phyloP scores from a whole-genome alignment of 371 early-diverging fungal species.

The Circinella minor region DNA sequence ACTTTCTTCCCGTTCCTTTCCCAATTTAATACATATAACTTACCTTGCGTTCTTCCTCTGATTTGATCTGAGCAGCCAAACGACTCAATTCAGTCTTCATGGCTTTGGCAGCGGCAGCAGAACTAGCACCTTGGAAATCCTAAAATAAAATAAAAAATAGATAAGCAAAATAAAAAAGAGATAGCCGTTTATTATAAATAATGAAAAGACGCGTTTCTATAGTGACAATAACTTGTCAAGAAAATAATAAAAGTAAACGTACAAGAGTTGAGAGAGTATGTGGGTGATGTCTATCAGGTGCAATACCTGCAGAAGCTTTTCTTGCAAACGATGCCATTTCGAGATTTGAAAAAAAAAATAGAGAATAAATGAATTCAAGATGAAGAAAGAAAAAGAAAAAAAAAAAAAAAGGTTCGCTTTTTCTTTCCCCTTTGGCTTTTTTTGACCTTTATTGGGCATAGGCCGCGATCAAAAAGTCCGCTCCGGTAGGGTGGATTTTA shows the following conservation, averaged over 20 bases:
- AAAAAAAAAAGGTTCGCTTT: not conserved
- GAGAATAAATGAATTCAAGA: constrained; percentile 2
- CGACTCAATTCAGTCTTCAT: constrained; percentile 68
- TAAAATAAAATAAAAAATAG: constrained; percentile 15
- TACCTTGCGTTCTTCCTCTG: constrained; percentile 64
- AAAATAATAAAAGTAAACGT: constrained; percentile 15
- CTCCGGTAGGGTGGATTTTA: not conserved
- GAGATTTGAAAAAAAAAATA: not conserved
- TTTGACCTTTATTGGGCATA: not conserved
- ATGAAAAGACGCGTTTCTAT: not conserved
- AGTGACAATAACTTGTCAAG: not conserved
- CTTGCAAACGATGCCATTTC: constrained; percentile 33
- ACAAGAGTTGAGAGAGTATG: constrained; percentile 66
- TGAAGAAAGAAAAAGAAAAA: not conserved
- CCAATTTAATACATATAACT: not conserved
- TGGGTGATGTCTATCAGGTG: constrained; percentile 55
- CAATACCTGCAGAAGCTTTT: constrained; percentile 38
- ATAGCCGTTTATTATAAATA: not conserved
- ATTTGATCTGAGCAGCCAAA: constrained; percentile 53
- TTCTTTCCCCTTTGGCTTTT: not conserved
- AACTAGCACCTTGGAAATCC: constrained; percentile 72
- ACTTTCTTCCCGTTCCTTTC: not conserved
- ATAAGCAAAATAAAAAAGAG: not conserved
- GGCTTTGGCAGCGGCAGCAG: constrained; percentile 69
- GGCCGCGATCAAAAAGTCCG: constrained; percentile 6